Evolutionary conservation across 257 asterid genomes (phyloP), one percentile per base, ranked within the genome.

Genomic region (Nicotiana obtusifolia): DNA sequence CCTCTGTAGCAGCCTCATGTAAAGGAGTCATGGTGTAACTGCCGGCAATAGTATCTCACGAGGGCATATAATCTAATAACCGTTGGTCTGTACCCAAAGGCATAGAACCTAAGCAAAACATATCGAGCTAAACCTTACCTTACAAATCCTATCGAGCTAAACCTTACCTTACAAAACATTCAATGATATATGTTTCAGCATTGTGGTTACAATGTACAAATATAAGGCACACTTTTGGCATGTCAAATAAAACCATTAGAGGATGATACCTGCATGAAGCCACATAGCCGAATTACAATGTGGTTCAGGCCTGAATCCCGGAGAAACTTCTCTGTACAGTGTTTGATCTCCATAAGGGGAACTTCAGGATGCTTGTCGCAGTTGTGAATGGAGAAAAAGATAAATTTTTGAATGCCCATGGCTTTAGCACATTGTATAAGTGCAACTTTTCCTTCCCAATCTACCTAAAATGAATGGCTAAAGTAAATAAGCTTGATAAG

Each of bases 361-460:
- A 96, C 99, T 87, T 96, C 98, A 10, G 98, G 99, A 87, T 96
- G 98, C 91, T 91, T 96, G 86, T 96, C 99, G 73, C 99, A 96
- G 85, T 96, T 96, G 88, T 96, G 99, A 78, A 96, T 96, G 76
- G 99, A 96, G 84, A 85, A 96, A 91, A 96, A 96, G 84, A 96
- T 88, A 79, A 80, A 96, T 53, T 94, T 94, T 79, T 94, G 97
- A 77, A 96, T 89, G 67, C 98, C 97, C 97, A 93, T 95, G 59
- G 97, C 98, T 91, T 93, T 94, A 64, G 98, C 98, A 87, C 98
- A 94, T 87, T 95, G 98, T 86, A 96, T 94, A 78, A 96, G 98
- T 77, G 98, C 98, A 89, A 93, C 95, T 86, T 94, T 96, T 84
- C 99, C 99, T 93, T 95, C 97, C 99, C 99, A 95, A 84, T 95